Conservation (phyloP, 352 stramenopile genomes). For the Phytophthora vignae region DNA sequence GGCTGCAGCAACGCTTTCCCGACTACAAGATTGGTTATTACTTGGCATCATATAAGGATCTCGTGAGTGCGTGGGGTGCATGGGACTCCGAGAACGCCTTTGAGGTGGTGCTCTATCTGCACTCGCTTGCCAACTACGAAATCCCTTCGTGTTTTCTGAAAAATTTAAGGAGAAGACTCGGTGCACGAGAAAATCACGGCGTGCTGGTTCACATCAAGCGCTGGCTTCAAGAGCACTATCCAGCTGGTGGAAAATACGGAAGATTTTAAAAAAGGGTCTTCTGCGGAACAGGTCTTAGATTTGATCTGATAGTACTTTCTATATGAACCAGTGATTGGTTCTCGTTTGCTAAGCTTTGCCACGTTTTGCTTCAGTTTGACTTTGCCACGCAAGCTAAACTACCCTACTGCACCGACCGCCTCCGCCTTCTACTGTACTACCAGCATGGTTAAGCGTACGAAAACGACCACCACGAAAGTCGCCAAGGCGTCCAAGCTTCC, state of each 20-base stretch:
- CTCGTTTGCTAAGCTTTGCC: not conserved
- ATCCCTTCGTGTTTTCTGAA: not conserved
- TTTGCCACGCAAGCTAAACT: not conserved
- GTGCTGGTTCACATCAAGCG: too few relatives aligned
- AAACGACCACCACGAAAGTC: not conserved
- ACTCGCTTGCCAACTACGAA: not conserved
- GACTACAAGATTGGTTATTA: not conserved
- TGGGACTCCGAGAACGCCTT: not conserved
- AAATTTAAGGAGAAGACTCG: too few relatives aligned
- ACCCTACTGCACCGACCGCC: not conserved
- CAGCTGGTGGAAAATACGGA: not conserved
- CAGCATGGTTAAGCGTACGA: not conserved
- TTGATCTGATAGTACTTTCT: not conserved
- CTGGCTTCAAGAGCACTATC: too few relatives aligned
- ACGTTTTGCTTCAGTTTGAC: not conserved
- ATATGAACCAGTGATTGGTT: conserved; percentile 3
- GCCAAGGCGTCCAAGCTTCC: not conserved
- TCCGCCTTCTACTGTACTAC: not conserved
- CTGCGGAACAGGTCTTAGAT: not conserved
- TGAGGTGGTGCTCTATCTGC: not conserved
- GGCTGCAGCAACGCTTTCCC: not conserved
- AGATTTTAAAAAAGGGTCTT: conserved; percentile 2
- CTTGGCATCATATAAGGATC: not conserved
- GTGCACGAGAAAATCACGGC: too few relatives aligned
- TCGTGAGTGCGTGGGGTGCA: not conserved